phyloP scores from a whole-genome alignment of 2,329 filamentous ascomycete genomes.

The Phyllosticta paracitricarpa region DNA sequence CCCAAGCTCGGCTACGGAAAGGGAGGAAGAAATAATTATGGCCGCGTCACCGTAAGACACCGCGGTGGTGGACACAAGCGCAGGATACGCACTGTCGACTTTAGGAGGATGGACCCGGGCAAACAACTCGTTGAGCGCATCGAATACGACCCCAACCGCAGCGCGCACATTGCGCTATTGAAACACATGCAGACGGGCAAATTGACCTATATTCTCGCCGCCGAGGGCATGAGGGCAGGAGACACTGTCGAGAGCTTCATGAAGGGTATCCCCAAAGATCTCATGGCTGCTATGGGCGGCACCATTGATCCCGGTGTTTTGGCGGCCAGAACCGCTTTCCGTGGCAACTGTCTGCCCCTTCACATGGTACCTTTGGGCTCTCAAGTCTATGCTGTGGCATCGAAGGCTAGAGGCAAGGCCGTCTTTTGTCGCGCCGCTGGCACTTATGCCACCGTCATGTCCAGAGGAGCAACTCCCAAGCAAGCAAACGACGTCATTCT shows the following conservation, averaged over 20 bases:
- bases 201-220: constrained; percentile 88
- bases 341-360: constrained; percentile 88
- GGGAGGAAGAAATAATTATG: constrained; percentile 83
- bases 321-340: constrained; percentile 84
- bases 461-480: constrained; percentile 60
- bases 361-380: constrained; percentile 96
- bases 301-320: constrained; percentile 89
- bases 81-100: constrained; percentile 87
- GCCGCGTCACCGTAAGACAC: constrained; percentile 79
- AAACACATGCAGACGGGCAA: constrained; percentile 62
- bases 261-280: constrained; percentile 73
- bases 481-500: constrained; percentile 73
- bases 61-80: constrained; percentile 86
- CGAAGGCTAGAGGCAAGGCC: constrained; percentile 58
- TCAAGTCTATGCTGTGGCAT: constrained; percentile 81
- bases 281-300: constrained; percentile 88
- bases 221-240: constrained; percentile 85
- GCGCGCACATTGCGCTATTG: constrained; percentile 82
- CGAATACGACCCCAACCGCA: constrained; percentile 90
- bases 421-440: constrained; percentile 94
- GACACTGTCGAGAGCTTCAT: constrained; percentile 90
- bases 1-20: constrained; percentile 88
- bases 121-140: constrained; percentile 86
- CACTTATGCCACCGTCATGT: constrained; percentile 78
- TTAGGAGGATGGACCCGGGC: constrained; percentile 65